These are phyloP conservation scores for Tubosaeta sp. DNA, from an alignment of 768 basidiomycete genomes.

Conservation along the genomic window DNA sequence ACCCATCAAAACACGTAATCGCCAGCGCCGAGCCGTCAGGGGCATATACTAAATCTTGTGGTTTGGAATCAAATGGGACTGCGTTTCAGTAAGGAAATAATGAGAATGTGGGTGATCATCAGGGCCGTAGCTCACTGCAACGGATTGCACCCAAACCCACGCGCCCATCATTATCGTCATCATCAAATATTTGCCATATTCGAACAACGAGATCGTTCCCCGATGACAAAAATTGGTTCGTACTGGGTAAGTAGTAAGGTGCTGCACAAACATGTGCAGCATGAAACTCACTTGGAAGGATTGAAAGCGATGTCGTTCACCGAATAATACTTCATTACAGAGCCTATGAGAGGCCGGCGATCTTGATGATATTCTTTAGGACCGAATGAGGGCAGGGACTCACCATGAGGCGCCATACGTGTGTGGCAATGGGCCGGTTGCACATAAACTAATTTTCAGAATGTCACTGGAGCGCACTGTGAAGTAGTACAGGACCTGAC, in stretches of 20 bases:
- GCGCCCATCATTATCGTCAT: constrained; percentile 14
- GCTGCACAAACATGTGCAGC: not conserved
- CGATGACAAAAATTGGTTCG: constrained; percentile 40
- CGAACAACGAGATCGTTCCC: constrained; percentile 43
- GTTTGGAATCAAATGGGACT: constrained; percentile 28
- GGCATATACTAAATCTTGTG: constrained; percentile 45
- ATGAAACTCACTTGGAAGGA: constrained; percentile 39
- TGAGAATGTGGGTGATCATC: not conserved
- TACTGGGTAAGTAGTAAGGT: constrained; percentile 27
- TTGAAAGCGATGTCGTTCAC: constrained; percentile 56
- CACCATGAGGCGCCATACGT: constrained; percentile 17
- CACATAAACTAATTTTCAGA: constrained; percentile 15
- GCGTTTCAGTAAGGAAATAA: not conserved
- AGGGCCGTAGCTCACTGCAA: constrained; percentile 11
- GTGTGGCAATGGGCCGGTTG: constrained; percentile 18
- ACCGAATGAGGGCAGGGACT: not conserved
- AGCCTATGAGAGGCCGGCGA: constrained; percentile 6
- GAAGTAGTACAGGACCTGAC: constrained; percentile 9
- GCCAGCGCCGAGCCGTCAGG: constrained; percentile 40
- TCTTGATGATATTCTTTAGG: not conserved
- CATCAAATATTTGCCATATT: constrained; percentile 37
- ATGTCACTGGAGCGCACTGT: not conserved
- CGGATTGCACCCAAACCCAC: constrained; percentile 9
- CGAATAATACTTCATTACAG: constrained; percentile 43
- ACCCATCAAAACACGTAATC: constrained; percentile 28